Base-by-base conservation (phyloP, 2,329 filamentous ascomycete species). In the Fusarium sacchari region DNA sequence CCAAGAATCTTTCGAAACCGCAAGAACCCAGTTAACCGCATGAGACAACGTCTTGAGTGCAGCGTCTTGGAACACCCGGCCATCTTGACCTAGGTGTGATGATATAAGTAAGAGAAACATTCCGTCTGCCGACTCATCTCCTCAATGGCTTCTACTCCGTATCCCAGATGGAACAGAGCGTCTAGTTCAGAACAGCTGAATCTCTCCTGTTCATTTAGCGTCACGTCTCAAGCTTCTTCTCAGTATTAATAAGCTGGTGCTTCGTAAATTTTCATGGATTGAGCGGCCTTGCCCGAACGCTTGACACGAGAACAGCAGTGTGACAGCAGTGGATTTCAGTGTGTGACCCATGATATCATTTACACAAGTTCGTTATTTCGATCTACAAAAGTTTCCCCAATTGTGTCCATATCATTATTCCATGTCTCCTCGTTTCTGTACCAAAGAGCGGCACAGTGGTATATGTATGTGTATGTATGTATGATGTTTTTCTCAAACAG, bases 401-500 rank as follows among this genome's bases (percentile, higher is more conserved):
- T 12, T 7, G 10, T 47, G 30, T 6, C 44, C 20, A 47, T 47
- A 40, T 67, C 43, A 36, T 59, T 44, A 40, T n/a, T 46, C 34
- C 52, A 67, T 47, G 30, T 39, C 34, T 64, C 66, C 30, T 72
- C 22, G 32, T 44, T 61, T 52, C 39, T 46, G 64, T 52, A 65
- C 24, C 49, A 47, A 42, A 46, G 22, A 40, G 32, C 32, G 32
- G 53, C n/a, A 60, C 34, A 36, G 59, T 67, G 64, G 63, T 67
- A 53, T 67, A 43, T 72, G 34, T 67, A 58, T 58, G 49, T 64
- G 43, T 62, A 40, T 64, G 46, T 56, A 37, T 61, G 34, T 47
- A n/a, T 47, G 22, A 15, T n/a, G 26, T 12, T 73, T 46, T 64
- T 62, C 49, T 57, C 60, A 67, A 72, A 69, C n/a, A 67, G 37